phyloP scores from a whole-genome alignment of 192 early-diverging fungal species.

The Pilobolus umbonatus region DNA sequence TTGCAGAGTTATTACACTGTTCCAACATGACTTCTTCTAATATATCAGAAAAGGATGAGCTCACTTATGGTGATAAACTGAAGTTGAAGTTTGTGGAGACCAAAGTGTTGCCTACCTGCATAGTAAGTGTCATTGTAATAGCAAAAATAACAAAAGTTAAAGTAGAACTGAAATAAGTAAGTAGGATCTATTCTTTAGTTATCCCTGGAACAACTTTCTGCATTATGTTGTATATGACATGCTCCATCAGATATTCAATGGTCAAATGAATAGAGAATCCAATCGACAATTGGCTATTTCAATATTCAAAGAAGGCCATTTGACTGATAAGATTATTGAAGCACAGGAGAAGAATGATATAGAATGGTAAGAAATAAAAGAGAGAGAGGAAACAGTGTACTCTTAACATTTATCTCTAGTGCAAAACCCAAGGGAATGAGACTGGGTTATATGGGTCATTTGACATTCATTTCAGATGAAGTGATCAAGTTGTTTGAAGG shows the following conservation, averaged over 20 bases:
- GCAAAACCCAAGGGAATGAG: conserved; percentile 82
- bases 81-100: conserved; percentile 66
- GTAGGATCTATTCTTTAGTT: conserved; percentile 83
- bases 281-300: conserved; percentile 56
- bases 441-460: conserved; percentile 97
- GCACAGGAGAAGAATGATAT: conserved; percentile 86
- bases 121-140: too few species aligned
- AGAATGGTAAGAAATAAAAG: conserved; percentile 74
- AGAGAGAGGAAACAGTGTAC: too few species aligned
- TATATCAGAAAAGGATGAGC: conserved; percentile 3
- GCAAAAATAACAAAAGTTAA: background rate
- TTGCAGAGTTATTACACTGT: conserved; percentile 95
- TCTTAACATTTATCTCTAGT: conserved; percentile 30
- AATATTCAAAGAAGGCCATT: conserved; percentile 78
- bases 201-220: conserved; percentile 98
- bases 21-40: conserved; percentile 78
- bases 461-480: conserved; percentile 97
- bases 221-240: conserved; percentile 99
- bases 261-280: conserved; percentile 64
- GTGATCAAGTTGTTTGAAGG: conserved; percentile 86
- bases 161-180: background rate
- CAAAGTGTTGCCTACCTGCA: conserved; percentile 57
- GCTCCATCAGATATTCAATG: conserved; percentile 95
- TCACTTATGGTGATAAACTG: conserved; percentile 56
- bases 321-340: conserved; percentile 80